Percentiles rank a stretch among this genome's conserved stretches.
These are phyloP conservation scores for Pisolithus marmoratus DNA, from an alignment of 768 basidiomycete species.

Conservation along the genomic window DNA sequence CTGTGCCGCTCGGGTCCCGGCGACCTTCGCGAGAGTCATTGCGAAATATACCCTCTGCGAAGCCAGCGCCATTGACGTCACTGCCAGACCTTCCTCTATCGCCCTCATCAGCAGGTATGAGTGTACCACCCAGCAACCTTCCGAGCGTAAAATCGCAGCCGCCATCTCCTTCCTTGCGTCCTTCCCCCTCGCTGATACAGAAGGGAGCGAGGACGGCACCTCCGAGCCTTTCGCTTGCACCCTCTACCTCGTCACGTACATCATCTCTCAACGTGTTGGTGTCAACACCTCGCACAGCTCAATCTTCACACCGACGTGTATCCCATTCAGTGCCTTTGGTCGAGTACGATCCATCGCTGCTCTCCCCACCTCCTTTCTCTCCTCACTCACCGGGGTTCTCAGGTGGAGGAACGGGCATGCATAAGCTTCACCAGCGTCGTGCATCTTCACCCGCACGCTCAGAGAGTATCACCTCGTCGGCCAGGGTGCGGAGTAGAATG, in stretches of 20 bases:
- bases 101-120: neutral
- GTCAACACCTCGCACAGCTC: neutral
- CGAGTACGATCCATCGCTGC: slow-evolving; percentile 10
- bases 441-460: slow-evolving; percentile 8
- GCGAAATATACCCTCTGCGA: slow-evolving; percentile 51
- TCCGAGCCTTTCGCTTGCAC: neutral
- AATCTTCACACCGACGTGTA: neutral
- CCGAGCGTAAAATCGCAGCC: no score
- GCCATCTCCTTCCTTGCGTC: no score
- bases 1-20: slow-evolving; percentile 15
- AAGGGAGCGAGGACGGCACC: no score
- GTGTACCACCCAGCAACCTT: no score
- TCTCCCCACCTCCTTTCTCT: slow-evolving; percentile 9
- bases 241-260: neutral
- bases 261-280: neutral
- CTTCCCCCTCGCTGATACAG: no score
- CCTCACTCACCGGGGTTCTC: slow-evolving; percentile 11
- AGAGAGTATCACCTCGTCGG: slow-evolving; percentile 41
- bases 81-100: neutral
- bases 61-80: slow-evolving; percentile 50
- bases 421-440: neutral
- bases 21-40: slow-evolving; percentile 37
- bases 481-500: slow-evolving; percentile 44
- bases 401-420: neutral
- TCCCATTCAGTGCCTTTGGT: slow-evolving; percentile 14